Base-by-base conservation (phyloP, 805 yeast species). In the Cyberlindnera amylophila region DNA sequence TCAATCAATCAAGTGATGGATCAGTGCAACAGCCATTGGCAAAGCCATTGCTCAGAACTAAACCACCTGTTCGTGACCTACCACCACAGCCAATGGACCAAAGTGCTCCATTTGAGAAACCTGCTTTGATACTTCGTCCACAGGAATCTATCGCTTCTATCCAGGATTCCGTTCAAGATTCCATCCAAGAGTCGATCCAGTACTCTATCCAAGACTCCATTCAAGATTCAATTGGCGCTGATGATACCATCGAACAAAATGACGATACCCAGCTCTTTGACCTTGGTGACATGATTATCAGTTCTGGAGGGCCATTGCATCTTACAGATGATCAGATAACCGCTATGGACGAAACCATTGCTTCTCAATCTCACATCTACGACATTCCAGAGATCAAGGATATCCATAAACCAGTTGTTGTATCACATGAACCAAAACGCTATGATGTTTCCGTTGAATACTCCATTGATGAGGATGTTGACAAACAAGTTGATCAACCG, bases 261-360 rank as follows among this genome's bases (percentile, higher is more conserved):
- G 36, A 32, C 11, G 35, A 42, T 8, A 33, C n/a, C 11, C 54
- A 53, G 27, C 46, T 51, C 5, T 30, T 46, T 19, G 53, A 48
- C 17, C 46, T 53, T 10, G 50, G 55, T 19, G 50, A 49, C 32
- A 18, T 46, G 34, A 50, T 53, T 15, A 45, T 53, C 17, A 14
- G 41, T 3, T 30, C 52, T 19, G 49, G 48, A 16, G 51, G 50
- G n/a, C 33, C 39, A 12, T 18, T 46, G 31, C 34, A 34, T 5
- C 32, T 49, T 17, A 43, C 53, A 3, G 10, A 17, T 2, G 15
- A 24, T 6, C 41, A 45, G 26, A 29, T 43, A 9, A 36, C 32
- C 3, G 19, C 17, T 7, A 47, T 49, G 50, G 54, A 50, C 32
- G 23, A 46, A 23, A 19, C 39, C 10, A 48, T 50, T 29, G 49